phyloP scores from a whole-genome alignment of 1,139 yeast genomes.

The Meyerozyma carpophila region DNA sequence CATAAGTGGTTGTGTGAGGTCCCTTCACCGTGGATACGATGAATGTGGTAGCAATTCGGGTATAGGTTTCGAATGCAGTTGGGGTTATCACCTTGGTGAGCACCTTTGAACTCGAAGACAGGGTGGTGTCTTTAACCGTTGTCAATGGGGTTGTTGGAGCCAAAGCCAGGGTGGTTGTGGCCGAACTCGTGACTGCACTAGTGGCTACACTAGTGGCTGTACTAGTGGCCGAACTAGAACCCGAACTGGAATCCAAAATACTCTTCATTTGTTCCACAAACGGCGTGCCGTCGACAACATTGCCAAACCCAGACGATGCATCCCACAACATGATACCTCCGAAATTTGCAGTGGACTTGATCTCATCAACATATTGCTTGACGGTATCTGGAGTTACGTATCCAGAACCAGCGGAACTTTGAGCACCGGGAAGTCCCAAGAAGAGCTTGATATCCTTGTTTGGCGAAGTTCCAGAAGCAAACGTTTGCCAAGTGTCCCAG shows the following conservation, averaged over 20 bases:
- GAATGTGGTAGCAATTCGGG: constrained; percentile 8
- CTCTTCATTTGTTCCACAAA: constrained; percentile 12
- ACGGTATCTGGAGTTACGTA: constrained; percentile 5
- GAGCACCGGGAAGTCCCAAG: constrained; percentile 71
- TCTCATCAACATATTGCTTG: constrained; percentile 4
- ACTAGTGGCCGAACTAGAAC: too few relatives aligned
- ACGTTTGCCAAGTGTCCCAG: constrained; percentile 80
- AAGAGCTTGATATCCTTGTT: constrained; percentile 61
- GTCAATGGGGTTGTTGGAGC: constrained; percentile 3
- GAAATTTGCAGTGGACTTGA: constrained; percentile 5
- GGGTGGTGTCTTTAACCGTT: neutral
- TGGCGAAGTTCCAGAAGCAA: constrained; percentile 58
- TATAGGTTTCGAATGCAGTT: constrained; percentile 9
- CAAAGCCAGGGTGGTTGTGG: constrained; percentile 3
- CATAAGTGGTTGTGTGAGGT: constrained; percentile 4
- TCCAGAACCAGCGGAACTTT: constrained; percentile 18
- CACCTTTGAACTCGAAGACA: neutral
- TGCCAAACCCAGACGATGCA: constrained; percentile 8
- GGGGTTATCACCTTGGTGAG: constrained; percentile 2
- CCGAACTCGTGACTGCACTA: constrained; percentile 1
- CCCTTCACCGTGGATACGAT: neutral
- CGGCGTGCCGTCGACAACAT: constrained; percentile 9
- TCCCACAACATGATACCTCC: constrained; percentile 12
- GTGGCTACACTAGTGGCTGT: too few relatives aligned
- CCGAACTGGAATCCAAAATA: constrained; percentile 5